Conservation (phyloP, 306 rosid genomes). For the Prosopis cineraria region DNA sequence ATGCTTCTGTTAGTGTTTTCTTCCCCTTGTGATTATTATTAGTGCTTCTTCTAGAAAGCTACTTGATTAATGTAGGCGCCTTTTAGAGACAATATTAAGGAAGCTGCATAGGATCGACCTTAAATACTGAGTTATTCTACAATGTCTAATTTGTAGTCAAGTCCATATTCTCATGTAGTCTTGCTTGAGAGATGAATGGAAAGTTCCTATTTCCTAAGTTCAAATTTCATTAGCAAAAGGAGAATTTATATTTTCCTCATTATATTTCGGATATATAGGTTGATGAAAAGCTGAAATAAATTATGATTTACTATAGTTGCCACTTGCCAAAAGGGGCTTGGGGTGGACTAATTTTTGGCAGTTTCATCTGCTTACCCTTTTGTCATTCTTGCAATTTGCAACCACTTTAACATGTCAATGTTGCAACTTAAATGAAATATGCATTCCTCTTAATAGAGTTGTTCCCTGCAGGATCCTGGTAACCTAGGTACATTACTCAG, state of each 20-base stretch:
- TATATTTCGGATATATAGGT: slow-evolving; percentile 3
- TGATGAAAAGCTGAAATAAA: not conserved
- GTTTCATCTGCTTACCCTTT: not conserved
- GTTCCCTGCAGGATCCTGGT: slow-evolving; percentile 83
- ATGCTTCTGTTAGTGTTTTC: slow-evolving; percentile 3
- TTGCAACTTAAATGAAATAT: slow-evolving; percentile 33
- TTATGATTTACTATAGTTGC: slow-evolving; percentile 8
- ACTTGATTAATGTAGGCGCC: slow-evolving; percentile 5
- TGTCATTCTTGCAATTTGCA: slow-evolving; percentile 8
- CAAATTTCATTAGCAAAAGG: not conserved
- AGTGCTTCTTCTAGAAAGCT: not conserved
- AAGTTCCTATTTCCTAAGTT: not conserved
- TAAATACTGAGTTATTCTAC: not conserved
- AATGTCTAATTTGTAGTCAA: not conserved
- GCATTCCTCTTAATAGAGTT: slow-evolving; percentile 32
- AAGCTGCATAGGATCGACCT: not conserved
- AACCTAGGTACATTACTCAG: slow-evolving; percentile 91
- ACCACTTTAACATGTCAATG: not conserved
- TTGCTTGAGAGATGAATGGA: not conserved
- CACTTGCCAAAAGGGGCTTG: not conserved
- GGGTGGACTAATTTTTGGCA: slow-evolving; percentile 7
- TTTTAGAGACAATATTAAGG: not conserved
- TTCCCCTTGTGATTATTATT: not conserved
- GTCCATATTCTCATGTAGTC: slow-evolving; percentile 13
- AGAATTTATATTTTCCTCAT: not conserved